These are phyloP conservation scores for Asparagopsis taxiformis DNA, from an alignment of 31 red algal species.

Conservation along the genomic window DNA sequence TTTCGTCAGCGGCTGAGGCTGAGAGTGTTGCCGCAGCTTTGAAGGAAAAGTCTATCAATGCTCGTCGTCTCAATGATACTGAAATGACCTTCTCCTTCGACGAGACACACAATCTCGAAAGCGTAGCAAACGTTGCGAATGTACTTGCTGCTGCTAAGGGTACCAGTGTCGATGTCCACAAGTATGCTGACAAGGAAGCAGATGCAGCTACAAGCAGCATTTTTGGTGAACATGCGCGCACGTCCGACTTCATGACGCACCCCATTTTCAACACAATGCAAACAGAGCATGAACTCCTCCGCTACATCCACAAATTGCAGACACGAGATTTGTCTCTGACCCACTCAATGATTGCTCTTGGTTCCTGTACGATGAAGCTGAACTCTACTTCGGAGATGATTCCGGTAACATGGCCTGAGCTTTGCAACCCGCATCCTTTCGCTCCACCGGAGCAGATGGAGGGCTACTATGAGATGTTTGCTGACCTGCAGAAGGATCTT, in stretches of 20 bases:
- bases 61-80: slow-evolving; percentile 59
- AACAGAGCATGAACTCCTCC: slow-evolving; percentile 95
- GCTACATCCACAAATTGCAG: slow-evolving; percentile 93
- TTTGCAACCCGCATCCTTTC: slow-evolving; percentile 87
- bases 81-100: slow-evolving; percentile 90
- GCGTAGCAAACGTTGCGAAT: slow-evolving; percentile 51
- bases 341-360: slow-evolving; percentile 99
- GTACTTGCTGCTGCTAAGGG: slow-evolving; percentile 62
- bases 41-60: slow-evolving; percentile 45
- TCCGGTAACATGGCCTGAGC: slow-evolving; percentile 96
- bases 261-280: slow-evolving; percentile 93
- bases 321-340: slow-evolving; percentile 85
- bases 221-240: slow-evolving; percentile 45
- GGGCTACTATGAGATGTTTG: slow-evolving; percentile 95
- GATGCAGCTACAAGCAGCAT: slow-evolving; percentile 4
- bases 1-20: slow-evolving; percentile 38
- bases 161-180: slow-evolving; percentile 19
- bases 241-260: slow-evolving; percentile 89
- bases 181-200: slow-evolving; percentile 25
- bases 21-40: slow-evolving; percentile 38
- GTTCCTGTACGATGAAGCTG: slow-evolving; percentile 99
- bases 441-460: slow-evolving; percentile 88
- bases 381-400: slow-evolving; percentile 97
- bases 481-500: slow-evolving; percentile 80
- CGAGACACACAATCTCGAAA: slow-evolving; percentile 74